Evolutionary conservation across 2,329 filamentous ascomycete species (phyloP).

Genomic region (Calonectria naviculata): DNA sequence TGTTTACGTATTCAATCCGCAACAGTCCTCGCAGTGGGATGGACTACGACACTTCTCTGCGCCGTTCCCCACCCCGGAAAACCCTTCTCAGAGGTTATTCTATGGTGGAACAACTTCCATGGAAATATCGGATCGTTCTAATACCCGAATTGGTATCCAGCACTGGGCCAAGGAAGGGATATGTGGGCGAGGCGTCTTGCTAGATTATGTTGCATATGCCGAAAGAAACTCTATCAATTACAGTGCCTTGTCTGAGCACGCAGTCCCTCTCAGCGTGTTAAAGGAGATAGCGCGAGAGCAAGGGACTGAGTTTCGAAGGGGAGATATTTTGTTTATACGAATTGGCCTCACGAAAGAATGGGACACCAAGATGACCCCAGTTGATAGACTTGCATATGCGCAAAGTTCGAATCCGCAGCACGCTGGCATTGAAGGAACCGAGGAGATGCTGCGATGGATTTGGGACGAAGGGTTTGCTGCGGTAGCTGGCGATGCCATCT

Average conservation of each 20-base stretch:
- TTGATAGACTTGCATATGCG: slow-evolving; percentile 62
- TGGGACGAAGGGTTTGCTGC: slow-evolving; percentile 67
- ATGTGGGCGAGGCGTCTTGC: slow-evolving; percentile 17
- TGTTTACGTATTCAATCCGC: slow-evolving; percentile 61
- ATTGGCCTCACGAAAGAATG: slow-evolving; percentile 44
- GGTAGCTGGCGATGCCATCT: slow-evolving; percentile 64
- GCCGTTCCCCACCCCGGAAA: slow-evolving; percentile 47
- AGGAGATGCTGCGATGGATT: slow-evolving; percentile 63
- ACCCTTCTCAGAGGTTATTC: slow-evolving; percentile 52
- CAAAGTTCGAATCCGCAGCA: slow-evolving; percentile 44
- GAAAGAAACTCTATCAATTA: slow-evolving; percentile 7
- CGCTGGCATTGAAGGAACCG: slow-evolving; percentile 59
- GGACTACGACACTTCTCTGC: slow-evolving; percentile 61
- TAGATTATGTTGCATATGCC: slow-evolving; percentile 20
- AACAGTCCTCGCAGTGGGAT: slow-evolving; percentile 64
- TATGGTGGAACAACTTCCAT: slow-evolving; percentile 59
- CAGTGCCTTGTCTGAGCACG: slow-evolving; percentile 15
- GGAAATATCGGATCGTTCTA: slow-evolving; percentile 57
- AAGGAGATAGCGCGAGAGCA: slow-evolving; percentile 12
- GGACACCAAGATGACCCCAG: slow-evolving; percentile 38
- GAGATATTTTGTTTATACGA: slow-evolving; percentile 22
- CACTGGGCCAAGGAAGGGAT: slow-evolving; percentile 53
- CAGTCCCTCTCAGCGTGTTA: slow-evolving; percentile 3
- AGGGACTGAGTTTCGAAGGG: slow-evolving; percentile 4
- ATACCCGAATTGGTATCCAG: slow-evolving; percentile 58